A percentile compares a stretch with the other conserved stretches of the same genome.
phyloP scores from a whole-genome alignment of 768 basidiomycete species.

The Leccinum aurantiacum region DNA sequence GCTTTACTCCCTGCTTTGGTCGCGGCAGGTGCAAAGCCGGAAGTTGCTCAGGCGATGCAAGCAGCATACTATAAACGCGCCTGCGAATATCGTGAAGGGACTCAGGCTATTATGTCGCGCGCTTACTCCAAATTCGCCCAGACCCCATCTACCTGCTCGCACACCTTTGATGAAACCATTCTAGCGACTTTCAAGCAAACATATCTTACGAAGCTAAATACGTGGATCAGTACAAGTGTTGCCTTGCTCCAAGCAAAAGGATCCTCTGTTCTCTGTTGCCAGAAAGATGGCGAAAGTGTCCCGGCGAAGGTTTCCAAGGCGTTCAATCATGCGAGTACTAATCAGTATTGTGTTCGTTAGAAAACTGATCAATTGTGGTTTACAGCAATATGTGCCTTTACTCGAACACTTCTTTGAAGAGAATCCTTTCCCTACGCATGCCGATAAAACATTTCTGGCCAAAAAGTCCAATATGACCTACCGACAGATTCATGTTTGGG shows the following conservation, averaged over 20 bases:
- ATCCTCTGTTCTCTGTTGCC: not conserved
- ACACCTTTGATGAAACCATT: not conserved
- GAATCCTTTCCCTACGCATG: not conserved
- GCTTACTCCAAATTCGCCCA: slow-evolving; percentile 5
- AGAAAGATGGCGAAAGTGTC: not conserved
- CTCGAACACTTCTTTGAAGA: slow-evolving; percentile 8
- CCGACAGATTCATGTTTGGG: slow-evolving; percentile 7
- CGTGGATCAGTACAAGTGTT: not conserved
- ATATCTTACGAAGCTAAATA: slow-evolving; percentile 1
- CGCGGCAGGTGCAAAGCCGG: slow-evolving; percentile 4
- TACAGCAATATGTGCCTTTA: not conserved
- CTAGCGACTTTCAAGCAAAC: slow-evolving; percentile 5
- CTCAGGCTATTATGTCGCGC: not conserved
- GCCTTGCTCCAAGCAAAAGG: not conserved
- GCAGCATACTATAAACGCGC: slow-evolving; percentile 1
- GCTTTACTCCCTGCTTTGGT: slow-evolving; percentile 1
- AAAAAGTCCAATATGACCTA: slow-evolving; percentile 5
- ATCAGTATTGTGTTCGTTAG: not conserved
- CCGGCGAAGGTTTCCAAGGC: not conserved
- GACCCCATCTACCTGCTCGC: not conserved
- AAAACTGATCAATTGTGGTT: not conserved
- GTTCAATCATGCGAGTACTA: not conserved
- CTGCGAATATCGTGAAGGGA: slow-evolving; percentile 4
- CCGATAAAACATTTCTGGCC: slow-evolving; percentile 3
- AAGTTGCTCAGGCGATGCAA: slow-evolving; percentile 3